A percentile compares a stretch with the other conserved stretches of the same genome.
These are phyloP conservation scores for Adansonia digitata DNA, from an alignment of 345 rosid species.

Conservation along the genomic window DNA sequence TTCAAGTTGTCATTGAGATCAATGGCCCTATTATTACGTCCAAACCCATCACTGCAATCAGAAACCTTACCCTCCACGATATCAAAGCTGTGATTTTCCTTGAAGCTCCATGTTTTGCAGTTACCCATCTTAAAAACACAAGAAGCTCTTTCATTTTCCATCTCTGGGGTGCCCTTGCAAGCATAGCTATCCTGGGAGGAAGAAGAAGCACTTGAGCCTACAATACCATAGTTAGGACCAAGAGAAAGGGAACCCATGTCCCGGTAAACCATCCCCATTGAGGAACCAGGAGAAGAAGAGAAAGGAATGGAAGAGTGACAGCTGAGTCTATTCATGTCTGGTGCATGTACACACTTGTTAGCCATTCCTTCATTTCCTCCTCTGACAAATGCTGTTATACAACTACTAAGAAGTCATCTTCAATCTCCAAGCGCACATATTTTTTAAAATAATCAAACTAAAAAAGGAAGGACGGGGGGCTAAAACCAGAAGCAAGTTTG, in stretches of 20 bases:
- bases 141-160: constrained; percentile 30
- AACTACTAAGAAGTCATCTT: constrained; percentile 40
- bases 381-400: constrained; percentile 44
- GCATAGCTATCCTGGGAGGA: constrained; percentile 13
- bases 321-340: constrained; percentile 14
- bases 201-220: background rate
- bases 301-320: background rate
- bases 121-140: constrained; percentile 32
- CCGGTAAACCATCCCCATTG: constrained; percentile 29
- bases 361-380: constrained; percentile 25
- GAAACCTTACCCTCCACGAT: constrained; percentile 17
- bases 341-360: constrained; percentile 17
- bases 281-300: constrained; percentile 8
- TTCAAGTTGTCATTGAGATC: constrained; percentile 23
- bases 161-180: background rate
- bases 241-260: constrained; percentile 50
- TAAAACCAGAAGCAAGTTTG: background rate
- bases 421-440: constrained; percentile 17
- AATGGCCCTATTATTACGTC: constrained; percentile 16
- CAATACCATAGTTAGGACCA: constrained; percentile 19
- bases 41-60: constrained; percentile 30
- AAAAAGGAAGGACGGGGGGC: background rate
- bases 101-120: constrained; percentile 14
- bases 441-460: background rate
- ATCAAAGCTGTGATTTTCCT: constrained; percentile 6